phyloP scores from a whole-genome alignment of 495 filamentous ascomycete species.

The Neurospora africana region DNA sequence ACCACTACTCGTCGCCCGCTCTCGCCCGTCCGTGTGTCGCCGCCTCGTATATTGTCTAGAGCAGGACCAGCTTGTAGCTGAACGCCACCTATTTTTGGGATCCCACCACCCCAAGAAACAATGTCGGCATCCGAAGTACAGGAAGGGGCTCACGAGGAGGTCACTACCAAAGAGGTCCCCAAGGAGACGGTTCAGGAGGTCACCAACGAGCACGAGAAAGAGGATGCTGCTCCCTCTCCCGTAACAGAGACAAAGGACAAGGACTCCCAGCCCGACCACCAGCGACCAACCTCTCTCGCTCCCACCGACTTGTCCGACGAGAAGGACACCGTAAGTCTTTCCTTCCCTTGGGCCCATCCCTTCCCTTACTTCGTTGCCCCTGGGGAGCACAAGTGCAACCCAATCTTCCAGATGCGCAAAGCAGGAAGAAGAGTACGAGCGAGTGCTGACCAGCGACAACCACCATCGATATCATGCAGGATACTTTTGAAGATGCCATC shows the following conservation, averaged over 20 bases:
- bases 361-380: background rate
- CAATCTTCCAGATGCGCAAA: background rate
- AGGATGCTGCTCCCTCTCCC: background rate
- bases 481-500: conserved; percentile 68
- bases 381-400: background rate
- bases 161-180: background rate
- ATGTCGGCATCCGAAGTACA: background rate
- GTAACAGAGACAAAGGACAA: background rate
- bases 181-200: background rate
- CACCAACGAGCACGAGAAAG: background rate
- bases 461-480: conserved; percentile 37
- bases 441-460: conserved; percentile 6
- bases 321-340: background rate
- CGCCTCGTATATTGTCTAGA: background rate
- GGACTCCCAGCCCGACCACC: background rate
- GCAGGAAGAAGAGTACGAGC: background rate
- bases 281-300: background rate
- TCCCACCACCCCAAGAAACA: background rate
- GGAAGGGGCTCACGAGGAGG: background rate
- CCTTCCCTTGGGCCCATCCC: background rate
- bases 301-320: background rate
- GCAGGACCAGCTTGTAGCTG: background rate
- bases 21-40: background rate
- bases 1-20: background rate
- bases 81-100: background rate